Evolutionary conservation across 208 protist genomes (phyloP), one percentile per base, ranked within the genome.

Genomic region (Trypanosoma melophagium): DNA sequence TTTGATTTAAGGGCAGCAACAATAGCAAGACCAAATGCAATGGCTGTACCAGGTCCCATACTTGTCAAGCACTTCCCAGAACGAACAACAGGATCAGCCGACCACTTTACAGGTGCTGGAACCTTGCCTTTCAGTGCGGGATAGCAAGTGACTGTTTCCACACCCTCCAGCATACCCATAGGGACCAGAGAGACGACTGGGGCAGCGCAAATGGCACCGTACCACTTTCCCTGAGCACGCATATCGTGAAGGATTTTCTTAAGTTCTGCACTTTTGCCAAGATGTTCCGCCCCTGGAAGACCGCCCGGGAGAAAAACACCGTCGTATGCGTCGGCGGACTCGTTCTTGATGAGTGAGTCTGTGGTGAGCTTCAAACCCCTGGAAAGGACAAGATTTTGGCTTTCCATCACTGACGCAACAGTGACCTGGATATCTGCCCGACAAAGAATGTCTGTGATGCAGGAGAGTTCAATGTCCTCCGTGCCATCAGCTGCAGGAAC

Each of bases 381-480:
- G 3, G 84, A 72, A n/a, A 96, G 76, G 0, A 50, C 66, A 49
- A 96, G 75, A 38, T 77, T 72, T 59, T 80, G 71, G 45, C 55
- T 76, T 22, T 81, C 76, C 80, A 91, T 92, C 44, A 90, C 86
- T 19, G 86, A 92, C 8, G 86, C 82, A 22, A 96, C 74, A 0
- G 86, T 93, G 12, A 93, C 81, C 16, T 88, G 78, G 64, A 96
- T 67, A 0, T 70, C 84, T 13, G 71, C 86, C 35, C 90, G 87
- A 17, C 68, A 68, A 16, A 96, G 78, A 61, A 96, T 80, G 61
- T 96, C 84, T n/a, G 83, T 90, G 42, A 91, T 83, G 77, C 83
- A 90, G 25, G 83, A 82, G 9, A 94, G 64, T 75, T 96, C 90
- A 81, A 96, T 96, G 56, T 96, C 90, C 71, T 96, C 90, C 19